Conservation (phyloP, 495 filamentous ascomycete species). For the Amniculicola lignicola region DNA sequence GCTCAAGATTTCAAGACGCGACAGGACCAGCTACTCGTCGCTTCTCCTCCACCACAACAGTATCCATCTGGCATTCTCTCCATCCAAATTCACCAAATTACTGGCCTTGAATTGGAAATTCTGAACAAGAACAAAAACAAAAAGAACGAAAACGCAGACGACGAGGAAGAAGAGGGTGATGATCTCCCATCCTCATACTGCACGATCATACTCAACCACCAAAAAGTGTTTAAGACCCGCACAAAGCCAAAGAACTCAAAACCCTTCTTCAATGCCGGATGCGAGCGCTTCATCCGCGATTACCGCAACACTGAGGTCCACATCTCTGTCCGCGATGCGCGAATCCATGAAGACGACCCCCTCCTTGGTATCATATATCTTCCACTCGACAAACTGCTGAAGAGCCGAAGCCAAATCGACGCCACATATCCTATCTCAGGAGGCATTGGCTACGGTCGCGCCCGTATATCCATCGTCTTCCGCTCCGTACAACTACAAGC, state of each 20-base stretch:
- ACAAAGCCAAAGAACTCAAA: constrained; percentile 75
- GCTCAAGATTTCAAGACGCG: constrained; percentile 54
- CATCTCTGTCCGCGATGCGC: constrained; percentile 60
- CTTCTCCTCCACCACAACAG: constrained; percentile 54
- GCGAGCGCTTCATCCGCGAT: constrained; percentile 66
- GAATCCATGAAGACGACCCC: constrained; percentile 63
- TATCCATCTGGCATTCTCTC: constrained; percentile 62
- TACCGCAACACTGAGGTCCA: constrained; percentile 63
- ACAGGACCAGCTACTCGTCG: constrained; percentile 53
- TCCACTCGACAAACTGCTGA: constrained; percentile 55
- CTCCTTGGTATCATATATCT: constrained; percentile 66
- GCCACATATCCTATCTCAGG: constrained; percentile 56
- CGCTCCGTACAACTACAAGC: constrained; percentile 60
- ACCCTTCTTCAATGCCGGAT: constrained; percentile 77
- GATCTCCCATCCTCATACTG: constrained; percentile 66
- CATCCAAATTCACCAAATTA: constrained; percentile 71
- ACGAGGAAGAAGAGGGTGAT: constrained; percentile 59
- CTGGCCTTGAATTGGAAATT: constrained; percentile 60
- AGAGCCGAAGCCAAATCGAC: constrained; percentile 56
- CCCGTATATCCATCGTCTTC: constrained; percentile 65
- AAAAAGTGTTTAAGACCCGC: constrained; percentile 65
- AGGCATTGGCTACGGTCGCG: constrained; percentile 67
- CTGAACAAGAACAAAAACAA: constrained; percentile 48
- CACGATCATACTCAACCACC: constrained; percentile 67
- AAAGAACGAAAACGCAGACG: constrained; percentile 46